phyloP scores from a whole-genome alignment of 805 yeast genomes.

The Lipomyces yamadae region DNA sequence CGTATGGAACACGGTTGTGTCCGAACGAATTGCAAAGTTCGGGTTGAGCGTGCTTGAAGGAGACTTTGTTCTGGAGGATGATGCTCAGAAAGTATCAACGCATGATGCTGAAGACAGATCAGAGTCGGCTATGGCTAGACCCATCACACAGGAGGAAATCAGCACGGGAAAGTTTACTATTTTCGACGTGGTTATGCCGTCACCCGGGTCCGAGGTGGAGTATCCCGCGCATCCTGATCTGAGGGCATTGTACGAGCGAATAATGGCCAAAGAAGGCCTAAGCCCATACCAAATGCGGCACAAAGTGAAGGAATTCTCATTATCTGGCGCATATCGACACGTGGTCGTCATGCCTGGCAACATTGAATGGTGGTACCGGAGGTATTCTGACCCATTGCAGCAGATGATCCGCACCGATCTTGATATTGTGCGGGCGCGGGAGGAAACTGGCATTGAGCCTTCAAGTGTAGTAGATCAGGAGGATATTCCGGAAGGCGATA shows the following conservation, averaged over 20 bases:
- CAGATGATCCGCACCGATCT: constrained; percentile 81
- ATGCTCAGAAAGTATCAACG: constrained; percentile 38
- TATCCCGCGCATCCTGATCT: constrained; percentile 69
- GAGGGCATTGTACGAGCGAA: constrained; percentile 57
- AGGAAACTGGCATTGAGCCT: constrained; percentile 36
- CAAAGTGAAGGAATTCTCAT: constrained; percentile 82
- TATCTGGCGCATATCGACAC: constrained; percentile 86
- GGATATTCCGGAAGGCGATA: constrained; percentile 48
- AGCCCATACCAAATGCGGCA: constrained; percentile 87
- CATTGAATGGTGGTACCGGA: constrained; percentile 64
- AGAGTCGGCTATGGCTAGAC: constrained; percentile 59
- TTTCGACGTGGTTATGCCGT: constrained; percentile 88
- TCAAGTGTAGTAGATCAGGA: constrained; percentile 11
- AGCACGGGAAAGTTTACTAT: constrained; percentile 63
- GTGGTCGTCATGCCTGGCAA: constrained; percentile 68
- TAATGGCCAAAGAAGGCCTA: constrained; percentile 78
- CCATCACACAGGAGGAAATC: constrained; percentile 75
- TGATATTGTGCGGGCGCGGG: constrained; percentile 53
- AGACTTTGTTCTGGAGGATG: constrained; percentile 70
- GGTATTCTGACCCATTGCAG: constrained; percentile 67
- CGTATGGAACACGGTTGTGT: constrained; percentile 88
- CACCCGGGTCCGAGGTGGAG: constrained; percentile 91
- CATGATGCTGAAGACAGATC: constrained; percentile 54
- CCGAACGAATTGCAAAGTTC: constrained; percentile 70
- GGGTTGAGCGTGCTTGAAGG: constrained; percentile 78